Conservation (phyloP, 2,329 filamentous ascomycete genomes). For the Aureobasidium sp. region DNA sequence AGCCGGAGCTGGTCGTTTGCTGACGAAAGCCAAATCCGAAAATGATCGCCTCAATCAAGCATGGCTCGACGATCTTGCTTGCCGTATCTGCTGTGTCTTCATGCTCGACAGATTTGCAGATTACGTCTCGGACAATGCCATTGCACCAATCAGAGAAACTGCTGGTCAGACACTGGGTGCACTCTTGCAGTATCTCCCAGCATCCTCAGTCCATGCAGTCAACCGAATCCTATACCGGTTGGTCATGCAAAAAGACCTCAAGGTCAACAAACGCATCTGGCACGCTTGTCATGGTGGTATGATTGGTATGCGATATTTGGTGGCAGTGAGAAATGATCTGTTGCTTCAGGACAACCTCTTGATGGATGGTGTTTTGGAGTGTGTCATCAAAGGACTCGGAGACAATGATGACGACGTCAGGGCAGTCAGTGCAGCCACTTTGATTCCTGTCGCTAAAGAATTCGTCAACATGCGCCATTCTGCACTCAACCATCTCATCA, state of each 20-base stretch:
- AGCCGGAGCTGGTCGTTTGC: slow-evolving; percentile 70
- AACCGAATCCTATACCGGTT: slow-evolving; percentile 81
- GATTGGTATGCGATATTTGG: slow-evolving; percentile 91
- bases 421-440: slow-evolving; percentile 91
- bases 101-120: slow-evolving; percentile 98
- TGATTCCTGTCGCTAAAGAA: slow-evolving; percentile 93
- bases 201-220: slow-evolving; percentile 71
- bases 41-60: slow-evolving; percentile 73
- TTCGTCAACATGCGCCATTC: slow-evolving; percentile 78
- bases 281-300: slow-evolving; percentile 96
- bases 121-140: slow-evolving; percentile 94
- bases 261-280: slow-evolving; percentile 71
- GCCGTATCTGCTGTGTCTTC: slow-evolving; percentile 86
- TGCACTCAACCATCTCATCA: slow-evolving; percentile 73
- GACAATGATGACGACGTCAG: slow-evolving; percentile 93
- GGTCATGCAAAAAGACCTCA: slow-evolving; percentile 82
- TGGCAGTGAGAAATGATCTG: slow-evolving; percentile 88
- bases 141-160: slow-evolving; percentile 91
- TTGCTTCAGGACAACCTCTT: slow-evolving; percentile 75
- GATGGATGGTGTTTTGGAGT: slow-evolving; percentile 85
- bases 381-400: slow-evolving; percentile 89
- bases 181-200: slow-evolving; percentile 73
- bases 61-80: slow-evolving; percentile 94
- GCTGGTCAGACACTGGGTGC: slow-evolving; percentile 91
- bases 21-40: slow-evolving; percentile 60